A percentile compares a stretch with the other conserved stretches of the same genome.
These are phyloP conservation scores for Albatrellus ellisii DNA, from an alignment of 768 basidiomycete genomes.

Conservation along the genomic window DNA sequence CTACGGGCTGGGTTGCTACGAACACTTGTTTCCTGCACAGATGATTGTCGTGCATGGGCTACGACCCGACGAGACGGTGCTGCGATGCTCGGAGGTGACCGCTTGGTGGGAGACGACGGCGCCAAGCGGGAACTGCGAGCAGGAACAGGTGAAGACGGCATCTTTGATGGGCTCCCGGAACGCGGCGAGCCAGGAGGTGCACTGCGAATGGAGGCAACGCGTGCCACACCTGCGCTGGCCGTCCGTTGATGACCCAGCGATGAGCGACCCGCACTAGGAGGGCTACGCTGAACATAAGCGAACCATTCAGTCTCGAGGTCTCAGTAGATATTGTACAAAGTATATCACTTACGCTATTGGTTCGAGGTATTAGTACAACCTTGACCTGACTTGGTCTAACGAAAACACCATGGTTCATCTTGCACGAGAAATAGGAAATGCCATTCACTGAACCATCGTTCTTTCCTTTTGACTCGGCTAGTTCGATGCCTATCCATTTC, in stretches of 20 bases:
- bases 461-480: conserved; percentile 78
- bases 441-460: conserved; percentile 88
- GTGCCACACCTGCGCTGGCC: conserved; percentile 29
- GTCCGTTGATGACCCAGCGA: conserved; percentile 45
- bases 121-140: conserved; percentile 19
- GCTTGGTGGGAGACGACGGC: conserved; percentile 45
- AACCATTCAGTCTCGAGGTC: not conserved
- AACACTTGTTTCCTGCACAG: conserved; percentile 17
- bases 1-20: too few species aligned
- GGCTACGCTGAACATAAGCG: not conserved
- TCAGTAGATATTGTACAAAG: not conserved
- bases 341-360: not conserved
- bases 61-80: conserved; percentile 24
- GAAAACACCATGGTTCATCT: conserved; percentile 72
- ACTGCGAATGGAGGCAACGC: conserved; percentile 28
- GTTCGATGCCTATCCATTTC: conserved; percentile 92
- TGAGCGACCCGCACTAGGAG: conserved; percentile 19
- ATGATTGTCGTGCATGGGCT: conserved; percentile 33
- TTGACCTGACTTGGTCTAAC: conserved; percentile 79
- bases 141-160: conserved; percentile 24
- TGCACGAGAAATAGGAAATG: conserved; percentile 71
- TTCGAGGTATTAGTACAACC: conserved; percentile 27
- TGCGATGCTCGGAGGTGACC: conserved; percentile 23
- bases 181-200: conserved; percentile 39
- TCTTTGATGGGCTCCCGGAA: conserved; percentile 50